Evolutionary conservation across 768 basidiomycete genomes (phyloP).

Genomic region (Pisolithus sp.): DNA sequence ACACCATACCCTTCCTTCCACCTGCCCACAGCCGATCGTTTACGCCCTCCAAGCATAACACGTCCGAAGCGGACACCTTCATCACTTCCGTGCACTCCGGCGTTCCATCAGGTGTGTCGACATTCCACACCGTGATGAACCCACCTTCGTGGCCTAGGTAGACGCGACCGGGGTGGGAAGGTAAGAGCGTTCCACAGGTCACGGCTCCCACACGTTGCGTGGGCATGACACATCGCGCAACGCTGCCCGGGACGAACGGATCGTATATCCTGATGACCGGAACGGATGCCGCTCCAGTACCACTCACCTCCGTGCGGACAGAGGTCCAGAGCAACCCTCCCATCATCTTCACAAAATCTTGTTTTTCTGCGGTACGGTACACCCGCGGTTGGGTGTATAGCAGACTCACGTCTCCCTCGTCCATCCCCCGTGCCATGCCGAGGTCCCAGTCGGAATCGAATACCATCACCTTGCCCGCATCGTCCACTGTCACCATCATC

Average conservation of each 20-base stretch:
- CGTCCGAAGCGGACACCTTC: slow-evolving; percentile 75
- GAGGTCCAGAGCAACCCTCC: slow-evolving; percentile 83
- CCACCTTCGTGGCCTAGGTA: slow-evolving; percentile 94
- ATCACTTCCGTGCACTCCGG: slow-evolving; percentile 69
- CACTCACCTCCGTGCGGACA: slow-evolving; percentile 44
- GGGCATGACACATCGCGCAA: slow-evolving; percentile 50
- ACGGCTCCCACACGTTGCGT: slow-evolving; percentile 75
- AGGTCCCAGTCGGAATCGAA: slow-evolving; percentile 54
- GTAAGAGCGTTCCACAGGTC: slow-evolving; percentile 71
- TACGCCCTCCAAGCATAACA: slow-evolving; percentile 81
- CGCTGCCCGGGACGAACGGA: slow-evolving; percentile 51
- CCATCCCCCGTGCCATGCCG: slow-evolving; percentile 11
- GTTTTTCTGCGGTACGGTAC: slow-evolving; percentile 71
- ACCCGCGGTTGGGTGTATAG: slow-evolving; percentile 46
- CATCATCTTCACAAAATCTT: slow-evolving; percentile 71
- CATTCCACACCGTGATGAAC: slow-evolving; percentile 74
- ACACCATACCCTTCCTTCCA: slow-evolving; percentile 71
- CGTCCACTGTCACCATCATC: slow-evolving; percentile 78
- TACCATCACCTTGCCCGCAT: slow-evolving; percentile 74
- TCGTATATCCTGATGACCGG: slow-evolving; percentile 84
- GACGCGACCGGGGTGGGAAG: slow-evolving; percentile 56
- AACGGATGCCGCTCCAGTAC: slow-evolving; percentile 37
- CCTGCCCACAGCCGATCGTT: slow-evolving; percentile 85
- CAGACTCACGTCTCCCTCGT: slow-evolving; percentile 37
- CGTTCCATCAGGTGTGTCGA: slow-evolving; percentile 46